Evolutionary conservation across 768 basidiomycete genomes (phyloP).

Genomic region (Suillus occidentalis): DNA sequence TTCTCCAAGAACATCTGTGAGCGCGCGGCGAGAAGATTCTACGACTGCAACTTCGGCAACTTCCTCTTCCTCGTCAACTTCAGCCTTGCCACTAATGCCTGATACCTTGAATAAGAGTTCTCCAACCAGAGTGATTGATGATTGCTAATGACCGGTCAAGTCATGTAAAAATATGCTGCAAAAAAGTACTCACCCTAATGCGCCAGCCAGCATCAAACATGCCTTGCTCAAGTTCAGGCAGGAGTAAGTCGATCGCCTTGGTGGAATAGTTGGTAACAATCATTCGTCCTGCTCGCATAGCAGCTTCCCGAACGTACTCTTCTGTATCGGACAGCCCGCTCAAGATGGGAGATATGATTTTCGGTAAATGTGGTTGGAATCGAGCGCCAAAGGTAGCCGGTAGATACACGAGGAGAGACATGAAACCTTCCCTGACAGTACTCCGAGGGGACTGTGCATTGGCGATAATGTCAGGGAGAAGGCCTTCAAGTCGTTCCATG

Average conservation of each 20-base stretch:
- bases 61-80: constrained; percentile 70
- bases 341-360: constrained; percentile 91
- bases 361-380: constrained; percentile 93
- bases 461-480: constrained; percentile 90
- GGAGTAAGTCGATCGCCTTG: constrained; percentile 88
- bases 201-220: constrained; percentile 97
- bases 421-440: constrained; percentile 96
- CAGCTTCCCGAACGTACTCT: constrained; percentile 94
- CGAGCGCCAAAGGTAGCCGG: constrained; percentile 96
- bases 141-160: constrained; percentile 56
- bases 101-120: constrained; percentile 96
- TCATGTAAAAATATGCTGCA: not conserved
- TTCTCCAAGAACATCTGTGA: constrained; percentile 83
- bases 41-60: constrained; percentile 61
- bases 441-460: constrained; percentile 88
- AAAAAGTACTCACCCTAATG: constrained; percentile 66
- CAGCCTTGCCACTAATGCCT: constrained; percentile 88
- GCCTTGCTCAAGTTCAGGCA: constrained; percentile 91
- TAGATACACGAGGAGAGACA: constrained; percentile 93
- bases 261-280: constrained; percentile 92
- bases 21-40: constrained; percentile 81
- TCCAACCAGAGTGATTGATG: constrained; percentile 93
- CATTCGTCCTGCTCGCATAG: constrained; percentile 99
- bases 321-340: constrained; percentile 89
- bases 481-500: constrained; percentile 94